Evolutionary conservation across 495 filamentous ascomycete genomes (phyloP).

Genomic region (Terfezia claveryi): DNA sequence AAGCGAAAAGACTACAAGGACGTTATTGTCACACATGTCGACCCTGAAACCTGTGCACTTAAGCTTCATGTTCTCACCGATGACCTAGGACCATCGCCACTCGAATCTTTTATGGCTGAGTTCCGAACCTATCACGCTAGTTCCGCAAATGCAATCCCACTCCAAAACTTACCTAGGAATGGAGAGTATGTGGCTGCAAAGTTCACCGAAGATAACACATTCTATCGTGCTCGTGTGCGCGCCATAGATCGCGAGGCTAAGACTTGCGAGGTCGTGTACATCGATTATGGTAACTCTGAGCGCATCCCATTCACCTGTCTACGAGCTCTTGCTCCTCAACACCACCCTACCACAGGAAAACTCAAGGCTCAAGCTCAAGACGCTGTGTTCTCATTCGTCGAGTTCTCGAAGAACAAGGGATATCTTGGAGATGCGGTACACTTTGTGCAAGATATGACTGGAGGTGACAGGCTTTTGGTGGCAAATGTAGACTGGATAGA

Average conservation of each 20-base stretch:
- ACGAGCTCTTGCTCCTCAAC: conserved; percentile 55
- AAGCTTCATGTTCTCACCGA: conserved; percentile 59
- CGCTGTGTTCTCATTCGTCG: conserved; percentile 66
- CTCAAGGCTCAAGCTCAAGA: conserved; percentile 74
- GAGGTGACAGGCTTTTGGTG: conserved; percentile 46
- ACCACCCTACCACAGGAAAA: conserved; percentile 37
- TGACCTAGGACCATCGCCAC: conserved; percentile 59
- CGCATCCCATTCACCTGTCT: conserved; percentile 61
- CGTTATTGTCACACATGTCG: conserved; percentile 73
- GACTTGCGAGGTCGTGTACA: conserved; percentile 72
- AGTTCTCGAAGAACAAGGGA: conserved; percentile 55
- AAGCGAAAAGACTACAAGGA: conserved; percentile 72
- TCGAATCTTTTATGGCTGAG: conserved; percentile 65
- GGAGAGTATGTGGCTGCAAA: conserved; percentile 78
- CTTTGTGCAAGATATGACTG: conserved; percentile 44
- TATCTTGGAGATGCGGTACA: conserved; percentile 60
- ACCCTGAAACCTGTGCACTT: conserved; percentile 40
- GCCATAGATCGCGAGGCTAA: conserved; percentile 79
- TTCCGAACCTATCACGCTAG: conserved; percentile 76
- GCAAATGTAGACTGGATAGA: conserved; percentile 71
- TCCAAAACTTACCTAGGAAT: conserved; percentile 62
- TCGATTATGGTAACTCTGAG: conserved; percentile 94
- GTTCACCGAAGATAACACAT: conserved; percentile 67
- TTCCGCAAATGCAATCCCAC: conserved; percentile 42
- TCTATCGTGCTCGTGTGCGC: conserved; percentile 82